Base-by-base conservation (phyloP, 2,329 filamentous ascomycete genomes). In the Gliomastix tumulicola region DNA sequence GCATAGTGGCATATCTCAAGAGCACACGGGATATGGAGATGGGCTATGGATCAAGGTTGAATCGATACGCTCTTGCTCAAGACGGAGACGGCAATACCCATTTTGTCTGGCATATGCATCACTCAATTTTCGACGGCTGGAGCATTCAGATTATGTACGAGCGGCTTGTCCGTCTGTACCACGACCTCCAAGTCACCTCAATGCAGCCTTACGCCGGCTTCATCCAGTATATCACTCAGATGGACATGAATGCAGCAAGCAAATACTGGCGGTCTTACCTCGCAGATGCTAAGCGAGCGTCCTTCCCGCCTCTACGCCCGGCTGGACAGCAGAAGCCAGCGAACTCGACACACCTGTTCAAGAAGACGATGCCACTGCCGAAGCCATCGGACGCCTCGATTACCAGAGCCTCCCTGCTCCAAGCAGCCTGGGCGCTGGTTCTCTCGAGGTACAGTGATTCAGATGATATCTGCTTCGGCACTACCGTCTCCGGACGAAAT, bases 51-150 rank as follows among this genome's bases (percentile, higher is more conserved):
- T 37, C 37, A 22, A 34, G 32, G 1, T 32, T 44, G 21, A 39
- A 35, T 38, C 34, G 27, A 21, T 22, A 32, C 38, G 20, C 21
- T 30, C 22, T 44, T 3, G 36, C 43, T 7, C 35, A 17, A 23
- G 42, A 27, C 32, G 25, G 22, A 16, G 25, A 17, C 15, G 31
- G 18, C 1, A 19, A 27, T 33, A 35, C 7, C 3, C 48, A 30
- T 6, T 47, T 56, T 11, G 39, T 51, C 5, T 49, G 46, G 37
- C 49, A 47, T 4, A 41, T 44, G 2, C 53, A 56, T 18, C 41
- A 37, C 22, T 27, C 35, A 11, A 21, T 18, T 7, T 37, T 21
- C 22, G 35, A 37, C n/a, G 35, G 35, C 7, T 37, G 35, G 35
- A 19, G 27, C 19, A 23, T 32, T 15, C 27, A 23, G 13, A 31